A percentile compares a stretch with the other conserved stretches of the same genome.
phyloP scores from a whole-genome alignment of 2,329 filamentous ascomycete genomes.

The Diaporthe velutina region DNA sequence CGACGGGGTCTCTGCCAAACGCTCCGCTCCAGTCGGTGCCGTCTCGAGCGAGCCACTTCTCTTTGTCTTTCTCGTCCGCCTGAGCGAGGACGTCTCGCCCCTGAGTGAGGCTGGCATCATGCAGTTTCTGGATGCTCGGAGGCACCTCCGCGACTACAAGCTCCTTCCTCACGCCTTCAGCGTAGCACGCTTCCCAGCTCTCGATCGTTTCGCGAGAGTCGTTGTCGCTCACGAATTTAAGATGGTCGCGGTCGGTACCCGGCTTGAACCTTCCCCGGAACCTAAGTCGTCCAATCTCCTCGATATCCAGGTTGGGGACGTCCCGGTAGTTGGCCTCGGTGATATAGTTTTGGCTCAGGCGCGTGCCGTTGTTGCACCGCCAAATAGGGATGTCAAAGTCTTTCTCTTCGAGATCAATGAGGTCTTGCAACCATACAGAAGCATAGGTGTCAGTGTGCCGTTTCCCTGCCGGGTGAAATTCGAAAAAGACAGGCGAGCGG shows the following conservation, averaged over 20 bases:
- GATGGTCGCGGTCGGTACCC: constrained; percentile 89
- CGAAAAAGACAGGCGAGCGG: constrained; percentile 89
- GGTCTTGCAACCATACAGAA: constrained; percentile 86
- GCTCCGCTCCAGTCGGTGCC: constrained; percentile 90
- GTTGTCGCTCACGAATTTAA: constrained; percentile 86
- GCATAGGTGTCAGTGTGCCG: constrained; percentile 81
- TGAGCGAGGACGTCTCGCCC: constrained; percentile 85
- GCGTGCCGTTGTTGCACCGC: constrained; percentile 79
- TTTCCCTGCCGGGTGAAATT: constrained; percentile 80
- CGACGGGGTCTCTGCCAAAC: constrained; percentile 82
- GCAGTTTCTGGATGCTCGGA: constrained; percentile 77
- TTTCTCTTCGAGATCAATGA: constrained; percentile 82
- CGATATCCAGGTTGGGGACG: constrained; percentile 80
- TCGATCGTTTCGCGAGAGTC: constrained; percentile 93
- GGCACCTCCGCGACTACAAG: constrained; percentile 82
- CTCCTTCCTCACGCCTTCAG: constrained; percentile 84
- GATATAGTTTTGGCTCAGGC: constrained; percentile 92
- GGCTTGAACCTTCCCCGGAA: constrained; percentile 89
- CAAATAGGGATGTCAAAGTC: constrained; percentile 92
- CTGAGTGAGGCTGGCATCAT: constrained; percentile 83
- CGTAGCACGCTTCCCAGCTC: constrained; percentile 91
- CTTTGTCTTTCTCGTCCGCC: constrained; percentile 78
- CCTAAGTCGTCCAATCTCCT: constrained; percentile 83
- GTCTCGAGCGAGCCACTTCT: constrained; percentile 82
- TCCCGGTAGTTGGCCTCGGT: constrained; percentile 80